Evolutionary conservation across 345 rosid genomes (phyloP).

Genomic region (Linum trigynum): DNA sequence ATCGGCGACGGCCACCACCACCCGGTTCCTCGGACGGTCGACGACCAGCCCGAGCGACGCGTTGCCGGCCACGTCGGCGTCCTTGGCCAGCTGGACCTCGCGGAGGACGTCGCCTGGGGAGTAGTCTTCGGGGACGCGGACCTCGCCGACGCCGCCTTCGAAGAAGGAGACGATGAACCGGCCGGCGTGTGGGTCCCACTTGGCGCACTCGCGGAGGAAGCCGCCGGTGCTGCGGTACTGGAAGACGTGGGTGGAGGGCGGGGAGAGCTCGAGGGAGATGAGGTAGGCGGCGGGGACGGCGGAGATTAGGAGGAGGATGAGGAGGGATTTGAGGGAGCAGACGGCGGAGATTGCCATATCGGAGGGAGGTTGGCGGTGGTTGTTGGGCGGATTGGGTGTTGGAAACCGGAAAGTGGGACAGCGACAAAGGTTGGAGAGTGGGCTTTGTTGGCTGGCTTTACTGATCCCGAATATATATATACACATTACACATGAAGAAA

Average conservation of each 20-base stretch:
- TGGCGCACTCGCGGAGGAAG: slow-evolving; percentile 72
- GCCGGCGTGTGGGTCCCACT: slow-evolving; percentile 65
- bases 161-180: slow-evolving; percentile 75
- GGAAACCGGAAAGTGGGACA: too few species aligned
- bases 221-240: slow-evolving; percentile 71
- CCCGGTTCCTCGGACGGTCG: slow-evolving; percentile 60
- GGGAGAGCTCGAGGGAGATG: slow-evolving; percentile 44
- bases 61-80: slow-evolving; percentile 58
- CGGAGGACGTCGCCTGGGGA: slow-evolving; percentile 23
- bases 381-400: too few species aligned
- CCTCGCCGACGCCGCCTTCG: slow-evolving; percentile 67
- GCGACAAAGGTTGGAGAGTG: too few species aligned
- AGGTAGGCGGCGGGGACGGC: slow-evolving; percentile 64
- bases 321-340: slow-evolving; percentile 35
- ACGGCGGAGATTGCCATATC: background rate
- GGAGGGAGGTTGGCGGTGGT: background rate
- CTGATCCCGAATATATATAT: too few species aligned
- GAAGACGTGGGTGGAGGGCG: slow-evolving; percentile 52
- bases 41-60: slow-evolving; percentile 54
- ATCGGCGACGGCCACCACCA: slow-evolving; percentile 63
- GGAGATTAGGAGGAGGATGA: slow-evolving; percentile 41
- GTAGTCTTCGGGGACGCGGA: slow-evolving; percentile 37
- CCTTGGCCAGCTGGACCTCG: slow-evolving; percentile 55
- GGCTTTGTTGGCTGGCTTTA: too few species aligned
- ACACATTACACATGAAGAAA: too few species aligned